Evolutionary conservation across 768 basidiomycete species (phyloP), one percentile per base, ranked within the genome.

Genomic region (Lentinula sp.): DNA sequence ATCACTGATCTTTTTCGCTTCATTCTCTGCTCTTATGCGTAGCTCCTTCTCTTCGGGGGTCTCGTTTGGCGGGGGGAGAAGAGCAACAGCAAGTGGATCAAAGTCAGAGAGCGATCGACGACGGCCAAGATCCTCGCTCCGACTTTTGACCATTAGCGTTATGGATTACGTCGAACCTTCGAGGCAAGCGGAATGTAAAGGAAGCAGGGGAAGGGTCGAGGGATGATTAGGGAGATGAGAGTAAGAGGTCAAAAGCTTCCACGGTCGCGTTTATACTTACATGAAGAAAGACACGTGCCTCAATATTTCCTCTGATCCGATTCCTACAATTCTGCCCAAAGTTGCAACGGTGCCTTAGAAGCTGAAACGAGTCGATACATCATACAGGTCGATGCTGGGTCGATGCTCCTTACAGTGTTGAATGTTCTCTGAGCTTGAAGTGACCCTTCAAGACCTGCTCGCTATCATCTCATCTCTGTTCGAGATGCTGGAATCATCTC

Each of bases 1-100:
- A 67, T 93, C 87, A 75, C 85, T 88, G 67, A 87, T 77, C 65
- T 81, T 84, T 72, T 85, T 87, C 16, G 91, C 91, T 48, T 90
- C 85, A 42, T 76, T 73, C 70, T 93, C 91, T 15, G 79, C 84
- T 67, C 75, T 76, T 66, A 92, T 76, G 55, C 91, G 80, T 56
- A 73, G 72, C 69, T 88, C 85, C 62, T 86, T 83, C 70, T 91
- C 82, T 48, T 79, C 78, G 7, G 80, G 79, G 0, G 90, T 84
- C 74, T 94, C 91, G 72, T 91, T 77, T 37, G 77, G 76, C 6
- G 91, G 91, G 4, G 91, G 91, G 20, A 79, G 80, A 48, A 92
- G 79, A 35, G 81, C 84, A 58, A 76, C 84, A 59, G 83, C 74
- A 67, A 93, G 81, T 46, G 90, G 91, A 74, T 91, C 91, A 35